Conservation (phyloP, 2,329 filamentous ascomycete genomes). For the Stachybotrys elegans region DNA sequence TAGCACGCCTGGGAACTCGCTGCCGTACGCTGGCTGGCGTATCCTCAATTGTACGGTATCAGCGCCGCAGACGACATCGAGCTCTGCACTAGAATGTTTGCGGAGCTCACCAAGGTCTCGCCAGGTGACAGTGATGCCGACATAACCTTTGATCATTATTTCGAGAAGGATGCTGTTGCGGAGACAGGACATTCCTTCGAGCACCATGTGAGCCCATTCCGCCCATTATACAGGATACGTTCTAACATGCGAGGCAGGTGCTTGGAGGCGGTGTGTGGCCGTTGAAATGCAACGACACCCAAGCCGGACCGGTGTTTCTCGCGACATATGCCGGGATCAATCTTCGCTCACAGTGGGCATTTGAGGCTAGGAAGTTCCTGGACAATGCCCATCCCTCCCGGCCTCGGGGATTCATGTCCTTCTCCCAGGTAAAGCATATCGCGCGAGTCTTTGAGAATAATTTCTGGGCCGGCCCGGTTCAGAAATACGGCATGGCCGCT, state of each 20-base stretch:
- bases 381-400: conserved; percentile 1
- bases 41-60: conserved; percentile 12
- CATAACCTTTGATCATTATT: conserved; percentile 16
- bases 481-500: conserved; percentile 17
- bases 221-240: conserved; percentile 5
- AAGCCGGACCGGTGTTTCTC: conserved; percentile 10
- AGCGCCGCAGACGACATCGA: background rate
- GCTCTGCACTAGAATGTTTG: too few species aligned
- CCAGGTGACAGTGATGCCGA: too few species aligned
- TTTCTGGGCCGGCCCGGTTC: conserved; percentile 20
- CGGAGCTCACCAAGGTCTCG: too few species aligned
- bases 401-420: conserved; percentile 7
- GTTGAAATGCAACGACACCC: conserved; percentile 2
- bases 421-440: conserved; percentile 9
- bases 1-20: conserved; percentile 14
- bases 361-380: too few species aligned
- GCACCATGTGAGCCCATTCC: conserved; percentile 8
- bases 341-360: background rate
- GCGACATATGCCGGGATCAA: conserved; percentile 9
- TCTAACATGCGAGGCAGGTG: conserved; percentile 8
- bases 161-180: conserved; percentile 14
- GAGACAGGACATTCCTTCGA: conserved; percentile 21
- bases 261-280: conserved; percentile 15
- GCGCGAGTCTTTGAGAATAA: conserved; percentile 14
- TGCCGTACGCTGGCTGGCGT: conserved; percentile 8